Evolutionary conservation across 192 early-diverging fungal species (phyloP).

Genomic region (Spizellomyces sp.): DNA sequence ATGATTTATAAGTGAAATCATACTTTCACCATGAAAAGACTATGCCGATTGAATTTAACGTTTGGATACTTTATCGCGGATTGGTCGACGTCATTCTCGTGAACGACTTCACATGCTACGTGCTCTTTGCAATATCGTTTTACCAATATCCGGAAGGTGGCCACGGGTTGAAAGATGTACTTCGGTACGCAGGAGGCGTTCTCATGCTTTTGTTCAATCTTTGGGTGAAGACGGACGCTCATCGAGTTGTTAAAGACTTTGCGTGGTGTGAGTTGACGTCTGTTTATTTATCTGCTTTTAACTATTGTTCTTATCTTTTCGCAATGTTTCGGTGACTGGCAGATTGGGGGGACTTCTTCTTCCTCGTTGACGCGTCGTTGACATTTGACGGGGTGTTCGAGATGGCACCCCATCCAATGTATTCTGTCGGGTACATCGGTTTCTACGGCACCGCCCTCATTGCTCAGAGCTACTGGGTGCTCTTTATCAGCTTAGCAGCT

Average conservation of each 20-base stretch:
- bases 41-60: constrained; percentile 94
- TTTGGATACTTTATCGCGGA: constrained; percentile 93
- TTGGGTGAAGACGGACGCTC: constrained; percentile 95
- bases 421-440: constrained; percentile 95
- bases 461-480: constrained; percentile 86
- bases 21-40: constrained; percentile 28
- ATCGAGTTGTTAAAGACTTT: constrained; percentile 94
- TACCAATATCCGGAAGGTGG: constrained; percentile 67
- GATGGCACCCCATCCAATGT: constrained; percentile 98
- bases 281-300: constrained; percentile 9
- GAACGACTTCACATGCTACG: constrained; percentile 88
- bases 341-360: constrained; percentile 99
- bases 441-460: constrained; percentile 95
- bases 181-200: constrained; percentile 77
- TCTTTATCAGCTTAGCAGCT: constrained; percentile 85
- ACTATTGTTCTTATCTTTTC: background rate
- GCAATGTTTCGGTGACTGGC: background rate
- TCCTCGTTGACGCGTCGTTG: constrained; percentile 80
- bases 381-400: constrained; percentile 91
- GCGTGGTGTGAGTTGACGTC: constrained; percentile 81
- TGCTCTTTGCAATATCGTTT: constrained; percentile 80
- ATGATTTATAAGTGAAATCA: background rate
- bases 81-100: constrained; percentile 90
- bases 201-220: constrained; percentile 87
- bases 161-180: constrained; percentile 45